A percentile compares a stretch with the other conserved stretches of the same genome.
Conservation (phyloP, 139 green algal genomes). For the Dunaliella sp. region DNA sequence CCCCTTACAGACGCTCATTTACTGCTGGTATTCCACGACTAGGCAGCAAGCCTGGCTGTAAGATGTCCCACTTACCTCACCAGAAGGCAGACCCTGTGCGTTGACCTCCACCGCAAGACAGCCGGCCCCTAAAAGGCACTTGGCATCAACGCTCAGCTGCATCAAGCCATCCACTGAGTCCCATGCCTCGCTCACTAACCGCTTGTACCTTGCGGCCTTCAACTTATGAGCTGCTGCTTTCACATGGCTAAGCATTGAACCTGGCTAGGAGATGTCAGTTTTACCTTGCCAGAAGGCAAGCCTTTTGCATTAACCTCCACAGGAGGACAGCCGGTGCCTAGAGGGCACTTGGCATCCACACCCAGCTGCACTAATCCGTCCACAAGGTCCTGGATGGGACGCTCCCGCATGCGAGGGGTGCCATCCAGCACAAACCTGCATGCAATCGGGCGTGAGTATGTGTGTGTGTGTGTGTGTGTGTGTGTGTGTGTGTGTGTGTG, state of each 20-base stretch:
- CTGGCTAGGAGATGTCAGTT: too few relatives aligned
- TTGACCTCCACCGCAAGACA: conserved; percentile 93
- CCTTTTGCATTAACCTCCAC: conserved; percentile 82
- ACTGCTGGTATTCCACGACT: too few relatives aligned
- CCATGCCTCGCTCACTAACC: too few relatives aligned
- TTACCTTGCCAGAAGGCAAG: conserved; percentile 80
- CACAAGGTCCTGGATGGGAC: conserved; percentile 90
- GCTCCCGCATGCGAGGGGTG: conserved; percentile 90
- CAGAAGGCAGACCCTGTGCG: conserved; percentile 78
- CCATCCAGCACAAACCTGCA: conserved; percentile 83
- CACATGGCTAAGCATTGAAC: too few relatives aligned
- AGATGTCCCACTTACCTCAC: too few relatives aligned
- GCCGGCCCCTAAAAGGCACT: conserved; percentile 89
- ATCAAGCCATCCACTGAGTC: conserved; percentile 88
- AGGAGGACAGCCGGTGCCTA: conserved; percentile 95
- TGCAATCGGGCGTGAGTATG: background rate
- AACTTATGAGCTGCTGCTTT: too few relatives aligned
- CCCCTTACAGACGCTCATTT: too few relatives aligned
- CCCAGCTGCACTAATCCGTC: conserved; percentile 92
- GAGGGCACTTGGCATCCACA: conserved; percentile 85
- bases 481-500: background rate
- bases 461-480: background rate
- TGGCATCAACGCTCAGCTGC: conserved; percentile 92
- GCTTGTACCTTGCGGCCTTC: too few relatives aligned
- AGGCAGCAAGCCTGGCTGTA: too few relatives aligned